Conservation (phyloP, 148 eudicot genomes). For the Diospyros kaki region DNA sequence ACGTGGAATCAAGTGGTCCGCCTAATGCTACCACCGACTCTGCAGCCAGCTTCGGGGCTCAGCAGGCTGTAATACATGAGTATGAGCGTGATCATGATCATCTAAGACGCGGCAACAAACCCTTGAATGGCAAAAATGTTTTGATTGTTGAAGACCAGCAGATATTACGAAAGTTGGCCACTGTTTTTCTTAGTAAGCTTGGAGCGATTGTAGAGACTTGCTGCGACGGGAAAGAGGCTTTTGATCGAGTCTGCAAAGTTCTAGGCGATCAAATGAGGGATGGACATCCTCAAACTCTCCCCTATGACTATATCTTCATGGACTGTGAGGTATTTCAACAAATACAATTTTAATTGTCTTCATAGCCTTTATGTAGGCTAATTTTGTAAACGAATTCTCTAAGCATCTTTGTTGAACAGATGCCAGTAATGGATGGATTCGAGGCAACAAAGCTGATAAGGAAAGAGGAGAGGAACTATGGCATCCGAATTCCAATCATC, state of each 20-base stretch:
- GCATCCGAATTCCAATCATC: constrained; percentile 55
- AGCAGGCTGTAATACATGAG: constrained; percentile 9
- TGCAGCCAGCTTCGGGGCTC: not conserved
- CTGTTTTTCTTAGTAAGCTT: constrained; percentile 11
- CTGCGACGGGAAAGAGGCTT: constrained; percentile 44
- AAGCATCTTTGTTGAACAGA: constrained; percentile 25
- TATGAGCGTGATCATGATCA: not conserved
- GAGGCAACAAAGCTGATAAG: constrained; percentile 64
- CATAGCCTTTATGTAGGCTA: no score
- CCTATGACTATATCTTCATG: constrained; percentile 75
- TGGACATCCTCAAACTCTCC: constrained; percentile 22
- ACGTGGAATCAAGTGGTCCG: no score
- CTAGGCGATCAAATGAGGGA: constrained; percentile 17
- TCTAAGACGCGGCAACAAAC: constrained; percentile 8
- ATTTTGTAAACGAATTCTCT: no score
- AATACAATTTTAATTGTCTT: no score
- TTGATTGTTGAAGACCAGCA: constrained; percentile 46
- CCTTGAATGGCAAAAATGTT: constrained; percentile 43
- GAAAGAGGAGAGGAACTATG: constrained; percentile 46
- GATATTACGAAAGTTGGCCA: constrained; percentile 23
- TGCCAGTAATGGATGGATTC: constrained; percentile 70
- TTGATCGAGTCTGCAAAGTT: constrained; percentile 31
- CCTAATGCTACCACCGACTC: no score
- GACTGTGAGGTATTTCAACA: constrained; percentile 50
- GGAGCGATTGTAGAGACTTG: constrained; percentile 41